Evolutionary conservation across 805 yeast species (phyloP), one percentile per base, ranked within the genome.

Genomic region (Metschnikowia noctiluminum): DNA sequence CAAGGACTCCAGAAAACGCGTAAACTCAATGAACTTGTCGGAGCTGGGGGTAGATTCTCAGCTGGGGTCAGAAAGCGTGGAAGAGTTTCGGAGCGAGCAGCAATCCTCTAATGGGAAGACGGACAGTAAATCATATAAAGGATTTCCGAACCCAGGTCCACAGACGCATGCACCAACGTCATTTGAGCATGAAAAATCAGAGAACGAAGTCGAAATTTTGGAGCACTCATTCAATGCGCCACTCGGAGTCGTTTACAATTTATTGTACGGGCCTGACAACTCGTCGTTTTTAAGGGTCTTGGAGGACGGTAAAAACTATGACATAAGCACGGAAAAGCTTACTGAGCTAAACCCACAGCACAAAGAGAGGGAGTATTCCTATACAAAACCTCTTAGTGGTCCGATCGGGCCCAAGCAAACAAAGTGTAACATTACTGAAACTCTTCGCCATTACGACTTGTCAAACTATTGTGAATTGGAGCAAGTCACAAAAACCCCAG

Each of bases 351-450:
- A 74, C 9, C 58, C 68, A 1, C 77, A 73, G 4, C 64, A 65
- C 28, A 64, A 69, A 40, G 76, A 69, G 40, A 67, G 95, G 46
- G 63, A 69, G 3, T 91, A 79, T 62, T 74, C 78, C 5, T 94
- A 91, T 65, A 77, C 79, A 42, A 88, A 88, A 65, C 89, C 85
- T 0, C 73, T 94, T 48, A 81, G 83, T 45, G 90, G 80, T 45
- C 79, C 96, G 1, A 82, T 94, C 35, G 99, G 99, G 0, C 99
- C 99, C 11, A 90, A 89, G 59, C 89, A 92, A 26, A 91, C 99
- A 2, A 81, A 77, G 48, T 88, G 96, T 62, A 42, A 48, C 27
- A 80, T 82, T 31, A 74, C 72, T 6, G 67, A 65, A 2, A 97
- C 90, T 57, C 69, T 74, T 0, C 73, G 87, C 16, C 79, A 81